These are phyloP conservation scores for Phytophthora hibernalis DNA, from an alignment of 352 stramenopile genomes.

Conservation along the genomic window DNA sequence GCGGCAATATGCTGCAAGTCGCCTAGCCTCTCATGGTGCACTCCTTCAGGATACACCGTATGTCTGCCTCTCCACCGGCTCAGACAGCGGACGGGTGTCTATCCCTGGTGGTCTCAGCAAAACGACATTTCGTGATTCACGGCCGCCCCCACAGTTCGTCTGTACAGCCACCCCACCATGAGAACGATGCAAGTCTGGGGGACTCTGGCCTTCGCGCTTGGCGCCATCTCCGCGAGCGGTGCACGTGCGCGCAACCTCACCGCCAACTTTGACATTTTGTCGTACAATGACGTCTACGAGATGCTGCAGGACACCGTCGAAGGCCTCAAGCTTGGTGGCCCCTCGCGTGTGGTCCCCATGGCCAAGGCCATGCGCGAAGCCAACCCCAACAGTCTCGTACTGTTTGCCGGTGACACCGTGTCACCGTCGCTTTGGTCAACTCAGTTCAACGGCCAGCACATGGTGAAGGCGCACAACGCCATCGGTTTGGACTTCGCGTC, in stretches of 20 bases:
- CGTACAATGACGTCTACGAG: constrained; percentile 87
- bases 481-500: constrained; percentile 78
- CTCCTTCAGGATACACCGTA: constrained; percentile 19
- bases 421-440: constrained; percentile 85
- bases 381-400: constrained; percentile 76
- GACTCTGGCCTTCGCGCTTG: constrained; percentile 20
- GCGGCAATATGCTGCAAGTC: constrained; percentile 11
- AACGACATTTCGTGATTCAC: constrained; percentile 28
- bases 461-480: constrained; percentile 78
- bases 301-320: constrained; percentile 71
- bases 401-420: constrained; percentile 84
- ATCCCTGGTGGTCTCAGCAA: constrained; percentile 6
- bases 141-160: constrained; percentile 2
- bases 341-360: constrained; percentile 76
- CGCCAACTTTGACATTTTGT: constrained; percentile 69
- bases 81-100: constrained; percentile 1
- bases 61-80: constrained; percentile 32
- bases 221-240: constrained; percentile 9
- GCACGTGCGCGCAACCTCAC: constrained; percentile 45
- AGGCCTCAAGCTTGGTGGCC: constrained; percentile 70
- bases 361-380: constrained; percentile 60
- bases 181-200: constrained; percentile 28
- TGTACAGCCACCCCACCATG: constrained; percentile 3
- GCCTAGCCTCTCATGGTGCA: constrained; percentile 18
- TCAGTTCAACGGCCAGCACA: constrained; percentile 83